phyloP scores from a whole-genome alignment of 805 yeast species.

The Suhomyces faveliae region DNA sequence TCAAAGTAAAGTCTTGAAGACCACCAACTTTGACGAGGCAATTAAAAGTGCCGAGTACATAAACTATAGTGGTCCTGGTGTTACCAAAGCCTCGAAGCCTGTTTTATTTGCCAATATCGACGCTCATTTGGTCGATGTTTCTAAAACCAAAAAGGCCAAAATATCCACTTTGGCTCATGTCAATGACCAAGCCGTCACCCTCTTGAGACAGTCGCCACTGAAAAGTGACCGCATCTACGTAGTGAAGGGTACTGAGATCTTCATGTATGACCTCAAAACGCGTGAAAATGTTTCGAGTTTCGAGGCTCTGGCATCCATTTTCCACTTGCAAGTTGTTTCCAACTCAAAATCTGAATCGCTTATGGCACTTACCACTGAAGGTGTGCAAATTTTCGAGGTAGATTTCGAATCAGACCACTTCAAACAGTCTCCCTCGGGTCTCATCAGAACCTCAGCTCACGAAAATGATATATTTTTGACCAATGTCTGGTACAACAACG shows the following conservation, averaged over 20 bases:
- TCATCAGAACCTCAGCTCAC: slow-evolving; percentile 16
- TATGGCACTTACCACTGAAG: slow-evolving; percentile 29
- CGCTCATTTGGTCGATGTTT: slow-evolving; percentile 28
- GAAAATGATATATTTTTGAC: slow-evolving; percentile 15
- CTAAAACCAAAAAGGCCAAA: slow-evolving; percentile 15
- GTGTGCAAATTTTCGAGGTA: slow-evolving; percentile 28
- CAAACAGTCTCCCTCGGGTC: slow-evolving; percentile 9
- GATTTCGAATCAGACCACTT: slow-evolving; percentile 9
- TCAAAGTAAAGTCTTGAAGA: slow-evolving; percentile 23
- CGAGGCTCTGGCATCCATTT: slow-evolving; percentile 29
- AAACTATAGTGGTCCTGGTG: slow-evolving; percentile 10
- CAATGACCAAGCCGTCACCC: slow-evolving; percentile 30
- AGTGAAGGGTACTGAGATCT: slow-evolving; percentile 17
- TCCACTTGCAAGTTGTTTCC: slow-evolving; percentile 23
- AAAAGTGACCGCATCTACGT: slow-evolving; percentile 30
- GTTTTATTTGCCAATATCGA: slow-evolving; percentile 16
- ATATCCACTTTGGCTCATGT: slow-evolving; percentile 12
- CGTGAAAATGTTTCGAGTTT: slow-evolving; percentile 28
- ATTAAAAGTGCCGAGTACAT: slow-evolving; percentile 20
- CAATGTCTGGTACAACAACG: slow-evolving; percentile 29
- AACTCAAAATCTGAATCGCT: slow-evolving; percentile 19
- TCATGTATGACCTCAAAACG: slow-evolving; percentile 29
- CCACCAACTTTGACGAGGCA: slow-evolving; percentile 16
- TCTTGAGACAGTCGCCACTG: slow-evolving; percentile 31
- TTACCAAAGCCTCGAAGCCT: slow-evolving; percentile 13